A percentile compares a stretch with the other conserved stretches of the same genome.
phyloP scores from a whole-genome alignment of 352 stramenopile genomes.

The Globisporangium perplexum region DNA sequence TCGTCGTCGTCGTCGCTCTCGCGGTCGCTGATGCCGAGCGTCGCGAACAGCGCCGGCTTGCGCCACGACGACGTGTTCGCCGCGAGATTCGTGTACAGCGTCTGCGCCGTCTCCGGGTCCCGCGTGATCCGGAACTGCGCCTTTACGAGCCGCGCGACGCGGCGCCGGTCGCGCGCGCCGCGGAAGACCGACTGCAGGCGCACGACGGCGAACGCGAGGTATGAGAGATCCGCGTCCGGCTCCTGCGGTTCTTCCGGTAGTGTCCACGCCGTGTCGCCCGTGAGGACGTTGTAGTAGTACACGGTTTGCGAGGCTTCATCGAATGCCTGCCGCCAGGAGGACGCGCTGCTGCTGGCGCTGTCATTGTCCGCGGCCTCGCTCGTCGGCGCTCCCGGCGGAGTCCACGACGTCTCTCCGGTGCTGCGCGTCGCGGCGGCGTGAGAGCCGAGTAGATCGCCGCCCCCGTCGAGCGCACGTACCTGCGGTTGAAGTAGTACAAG shows the following conservation, averaged over 20 bases:
- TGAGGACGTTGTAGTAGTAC: slow-evolving; percentile 70
- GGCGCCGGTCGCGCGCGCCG: slow-evolving; percentile 26
- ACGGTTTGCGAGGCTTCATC: slow-evolving; percentile 58
- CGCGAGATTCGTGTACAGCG: slow-evolving; percentile 39
- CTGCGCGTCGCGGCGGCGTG: slow-evolving; percentile 8
- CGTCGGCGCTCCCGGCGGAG: slow-evolving; percentile 20
- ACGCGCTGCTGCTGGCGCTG: slow-evolving; percentile 6
- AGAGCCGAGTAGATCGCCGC: slow-evolving; percentile 1
- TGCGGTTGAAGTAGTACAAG: slow-evolving; percentile 11
- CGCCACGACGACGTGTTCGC: slow-evolving; percentile 32
- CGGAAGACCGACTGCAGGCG: slow-evolving; percentile 45
- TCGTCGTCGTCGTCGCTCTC: slow-evolving; percentile 11
- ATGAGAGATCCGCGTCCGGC: slow-evolving; percentile 29
- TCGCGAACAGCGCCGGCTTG: slow-evolving; percentile 29
- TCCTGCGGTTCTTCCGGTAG: slow-evolving; percentile 15
- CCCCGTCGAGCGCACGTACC: slow-evolving; percentile 59
- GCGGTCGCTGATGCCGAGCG: slow-evolving; percentile 22
- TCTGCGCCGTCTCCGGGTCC: slow-evolving; percentile 28
- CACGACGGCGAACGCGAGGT: slow-evolving; percentile 39
- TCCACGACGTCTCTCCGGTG: slow-evolving; percentile 61
- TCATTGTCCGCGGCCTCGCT: slow-evolving; percentile 1
- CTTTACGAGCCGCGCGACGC: slow-evolving; percentile 22
- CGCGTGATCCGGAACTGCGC: slow-evolving; percentile 28
- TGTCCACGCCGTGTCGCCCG: slow-evolving; percentile 67
- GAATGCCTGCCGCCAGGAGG: slow-evolving; percentile 46